Conservation (phyloP, 2,329 filamentous ascomycete genomes). For the Cladosporium austrohemisphaericum region DNA sequence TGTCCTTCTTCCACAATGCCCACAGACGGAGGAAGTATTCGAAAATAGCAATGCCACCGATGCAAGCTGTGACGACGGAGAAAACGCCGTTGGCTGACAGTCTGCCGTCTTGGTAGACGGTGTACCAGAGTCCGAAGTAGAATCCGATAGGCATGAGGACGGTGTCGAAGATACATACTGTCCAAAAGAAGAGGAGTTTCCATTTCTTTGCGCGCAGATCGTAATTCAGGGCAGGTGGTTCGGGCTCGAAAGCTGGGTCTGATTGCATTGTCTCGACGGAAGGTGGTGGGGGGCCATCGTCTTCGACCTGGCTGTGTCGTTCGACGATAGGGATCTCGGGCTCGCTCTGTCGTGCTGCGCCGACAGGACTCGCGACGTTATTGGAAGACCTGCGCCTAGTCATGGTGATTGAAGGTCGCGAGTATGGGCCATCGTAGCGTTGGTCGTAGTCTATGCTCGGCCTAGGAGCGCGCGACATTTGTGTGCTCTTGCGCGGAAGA, state of each 20-base stretch:
- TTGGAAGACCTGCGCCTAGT: conserved; percentile 23
- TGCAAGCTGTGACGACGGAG: conserved; percentile 51
- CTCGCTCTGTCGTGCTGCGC: conserved; percentile 3
- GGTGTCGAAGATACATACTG: conserved; percentile 56
- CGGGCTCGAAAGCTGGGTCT: conserved; percentile 29
- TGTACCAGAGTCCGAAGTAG: conserved; percentile 60
- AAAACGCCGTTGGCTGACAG: conserved; percentile 51
- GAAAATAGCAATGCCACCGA: conserved; percentile 52
- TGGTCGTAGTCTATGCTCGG: conserved; percentile 30
- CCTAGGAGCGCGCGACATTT: conserved; percentile 19
- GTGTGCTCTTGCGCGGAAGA: conserved; percentile 20
- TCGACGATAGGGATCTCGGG: conserved; percentile 1
- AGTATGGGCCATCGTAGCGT: conserved; percentile 32
- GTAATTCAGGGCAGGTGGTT: conserved; percentile 54
- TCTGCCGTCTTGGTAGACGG: conserved; percentile 36
- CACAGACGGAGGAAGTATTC: conserved; percentile 51
- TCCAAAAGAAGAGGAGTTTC: conserved; percentile 59
- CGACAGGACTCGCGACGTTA: background rate
- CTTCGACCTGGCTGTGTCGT: conserved; percentile 10
- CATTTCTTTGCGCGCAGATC: conserved; percentile 45
- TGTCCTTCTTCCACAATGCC: conserved; percentile 50
- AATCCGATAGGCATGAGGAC: conserved; percentile 56
- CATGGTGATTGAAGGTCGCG: conserved; percentile 32
- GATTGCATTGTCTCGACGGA: conserved; percentile 9
- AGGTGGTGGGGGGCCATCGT: background rate